Evolutionary conservation across 148 eudicot genomes (phyloP).

Genomic region (Spergularia bocconei): DNA sequence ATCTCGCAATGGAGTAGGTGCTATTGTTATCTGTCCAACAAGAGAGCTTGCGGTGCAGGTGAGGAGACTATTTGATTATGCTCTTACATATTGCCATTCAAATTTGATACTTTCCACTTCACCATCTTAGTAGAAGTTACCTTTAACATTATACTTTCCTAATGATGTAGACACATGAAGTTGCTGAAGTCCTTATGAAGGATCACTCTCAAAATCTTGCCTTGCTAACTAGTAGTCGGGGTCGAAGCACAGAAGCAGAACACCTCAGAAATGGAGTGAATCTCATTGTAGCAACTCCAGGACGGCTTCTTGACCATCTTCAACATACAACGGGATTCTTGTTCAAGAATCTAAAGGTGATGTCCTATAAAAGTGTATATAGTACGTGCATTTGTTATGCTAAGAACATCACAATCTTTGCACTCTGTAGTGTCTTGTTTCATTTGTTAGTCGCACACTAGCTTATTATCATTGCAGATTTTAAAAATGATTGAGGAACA

Average conservation of each 20-base stretch:
- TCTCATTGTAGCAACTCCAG: conserved; percentile 90
- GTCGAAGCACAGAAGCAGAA: conserved; percentile 71
- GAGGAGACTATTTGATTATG: not conserved
- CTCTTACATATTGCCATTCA: not conserved
- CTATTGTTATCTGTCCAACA: conserved; percentile 80
- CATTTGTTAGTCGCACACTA: not conserved
- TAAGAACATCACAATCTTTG: too few relatives aligned
- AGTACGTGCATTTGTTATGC: too few relatives aligned
- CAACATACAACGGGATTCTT: conserved; percentile 78
- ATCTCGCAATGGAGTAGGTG: conserved; percentile 83
- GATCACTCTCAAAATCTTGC: conserved; percentile 88
- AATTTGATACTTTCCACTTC: not conserved
- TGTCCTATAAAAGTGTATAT: not conserved
- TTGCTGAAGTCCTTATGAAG: conserved; percentile 79
- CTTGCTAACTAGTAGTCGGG: conserved; percentile 77
- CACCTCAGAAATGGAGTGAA: conserved; percentile 77
- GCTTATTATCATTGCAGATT: not conserved
- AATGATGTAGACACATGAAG: conserved; percentile 73
- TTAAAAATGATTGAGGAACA: not conserved
- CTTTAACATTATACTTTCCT: not conserved
- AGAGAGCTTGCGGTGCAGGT: conserved; percentile 98
- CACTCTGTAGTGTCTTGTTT: too few relatives aligned
- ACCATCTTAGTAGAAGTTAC: not conserved
- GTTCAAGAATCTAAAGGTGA: conserved; percentile 71
- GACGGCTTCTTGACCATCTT: conserved; percentile 93